A percentile compares a stretch with the other conserved stretches of the same genome.
phyloP scores from a whole-genome alignment of 192 early-diverging fungal species.

The Jimgerdemannia flammicorona region DNA sequence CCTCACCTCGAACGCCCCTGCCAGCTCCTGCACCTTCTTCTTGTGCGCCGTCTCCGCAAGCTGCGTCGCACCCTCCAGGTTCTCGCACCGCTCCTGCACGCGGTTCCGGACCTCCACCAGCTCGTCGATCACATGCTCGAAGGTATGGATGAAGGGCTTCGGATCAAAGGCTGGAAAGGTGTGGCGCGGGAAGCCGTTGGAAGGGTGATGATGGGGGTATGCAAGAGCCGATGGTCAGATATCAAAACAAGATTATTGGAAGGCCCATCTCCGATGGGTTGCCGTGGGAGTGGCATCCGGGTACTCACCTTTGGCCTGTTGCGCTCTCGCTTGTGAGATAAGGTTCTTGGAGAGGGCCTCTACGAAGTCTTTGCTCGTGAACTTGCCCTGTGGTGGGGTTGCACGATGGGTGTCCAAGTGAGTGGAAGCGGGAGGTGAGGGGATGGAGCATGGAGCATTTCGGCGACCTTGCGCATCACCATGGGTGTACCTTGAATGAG shows the following conservation, averaged over 20 bases:
- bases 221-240: background rate
- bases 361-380: conserved; percentile 52
- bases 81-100: conserved; percentile 79
- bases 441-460: too few relatives aligned
- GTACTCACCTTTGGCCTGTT: background rate
- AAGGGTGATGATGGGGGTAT: background rate
- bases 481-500: conserved; percentile 36
- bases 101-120: conserved; percentile 70
- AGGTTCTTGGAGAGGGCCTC: conserved; percentile 22
- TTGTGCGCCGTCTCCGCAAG: conserved; percentile 71
- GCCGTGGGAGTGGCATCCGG: background rate
- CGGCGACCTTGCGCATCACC: too few relatives aligned
- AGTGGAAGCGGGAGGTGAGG: too few relatives aligned
- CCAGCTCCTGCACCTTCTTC: conserved; percentile 76
- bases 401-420: too few relatives aligned
- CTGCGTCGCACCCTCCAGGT: conserved; percentile 75
- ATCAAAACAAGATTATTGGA: too few relatives aligned
- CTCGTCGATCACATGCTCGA: conserved; percentile 83
- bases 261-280: background rate
- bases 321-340: conserved; percentile 6
- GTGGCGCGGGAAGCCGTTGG: conserved; percentile 2
- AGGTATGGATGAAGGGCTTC: conserved; percentile 87
- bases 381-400: conserved; percentile 35
- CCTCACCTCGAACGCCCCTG: conserved; percentile 72
- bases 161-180: conserved; percentile 71